Conservation (phyloP, 2,329 filamentous ascomycete genomes). For the Colletotrichum tanaceti region DNA sequence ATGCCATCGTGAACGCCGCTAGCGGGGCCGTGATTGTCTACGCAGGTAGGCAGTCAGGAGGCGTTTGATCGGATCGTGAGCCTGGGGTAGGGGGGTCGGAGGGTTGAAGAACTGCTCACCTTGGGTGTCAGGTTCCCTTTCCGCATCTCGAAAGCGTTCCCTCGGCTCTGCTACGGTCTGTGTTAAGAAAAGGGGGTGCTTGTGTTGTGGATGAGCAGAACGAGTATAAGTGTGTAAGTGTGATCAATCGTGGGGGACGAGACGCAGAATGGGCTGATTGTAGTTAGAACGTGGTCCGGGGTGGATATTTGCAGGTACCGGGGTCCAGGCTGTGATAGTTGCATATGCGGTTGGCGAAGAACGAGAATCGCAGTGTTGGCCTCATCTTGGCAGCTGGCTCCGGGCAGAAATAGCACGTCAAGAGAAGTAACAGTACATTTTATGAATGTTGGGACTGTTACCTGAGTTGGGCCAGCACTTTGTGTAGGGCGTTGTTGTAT, state of each 20-base stretch:
- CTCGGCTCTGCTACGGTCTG: neutral
- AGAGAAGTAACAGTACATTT: neutral
- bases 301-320: constrained; percentile 18
- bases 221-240: constrained; percentile 15
- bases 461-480: neutral
- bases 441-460: neutral
- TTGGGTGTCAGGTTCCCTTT: constrained; percentile 41
- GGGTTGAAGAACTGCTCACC: constrained; percentile 2
- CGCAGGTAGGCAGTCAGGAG: constrained; percentile 1
- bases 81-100: neutral
- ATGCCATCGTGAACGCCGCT: constrained; percentile 66
- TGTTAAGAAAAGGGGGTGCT: neutral
- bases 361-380: neutral
- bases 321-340: neutral
- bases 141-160: constrained; percentile 25
- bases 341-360: neutral
- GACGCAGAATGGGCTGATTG: constrained; percentile 34
- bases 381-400: neutral
- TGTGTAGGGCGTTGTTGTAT: neutral
- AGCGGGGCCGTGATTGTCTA: constrained; percentile 62
- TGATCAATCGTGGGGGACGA: constrained; percentile 7
- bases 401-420: too few relatives aligned
- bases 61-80: neutral
- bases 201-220: constrained; percentile 10
- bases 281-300: neutral